A percentile compares a stretch with the other conserved stretches of the same genome.
phyloP scores from a whole-genome alignment of 2,329 filamentous ascomycete genomes.

The Blumeria hordei region DNA sequence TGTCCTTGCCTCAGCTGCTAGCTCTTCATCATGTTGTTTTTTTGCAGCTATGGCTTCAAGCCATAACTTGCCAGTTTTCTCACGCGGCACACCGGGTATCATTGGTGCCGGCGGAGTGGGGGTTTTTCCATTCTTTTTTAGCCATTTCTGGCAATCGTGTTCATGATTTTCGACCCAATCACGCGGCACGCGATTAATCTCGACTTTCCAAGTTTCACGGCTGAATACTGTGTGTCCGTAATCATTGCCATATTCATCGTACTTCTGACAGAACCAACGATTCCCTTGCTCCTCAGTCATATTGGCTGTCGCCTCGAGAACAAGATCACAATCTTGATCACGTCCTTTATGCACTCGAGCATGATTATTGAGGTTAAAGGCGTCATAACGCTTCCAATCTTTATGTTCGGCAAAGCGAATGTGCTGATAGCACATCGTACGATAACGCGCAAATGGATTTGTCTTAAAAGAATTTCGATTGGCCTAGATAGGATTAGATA shows the following conservation, averaged over 20 bases:
- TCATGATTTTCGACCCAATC: background rate
- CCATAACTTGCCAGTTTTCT: background rate
- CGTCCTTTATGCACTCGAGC: background rate
- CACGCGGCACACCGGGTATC: background rate
- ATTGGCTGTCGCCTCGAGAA: background rate
- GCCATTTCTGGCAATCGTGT: background rate
- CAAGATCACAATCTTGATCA: background rate
- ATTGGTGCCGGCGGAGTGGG: background rate
- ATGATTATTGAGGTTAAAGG: background rate
- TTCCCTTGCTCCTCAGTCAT: background rate
- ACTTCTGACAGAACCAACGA: background rate
- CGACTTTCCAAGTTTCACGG: background rate
- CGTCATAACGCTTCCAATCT: background rate
- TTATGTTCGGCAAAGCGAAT: background rate
- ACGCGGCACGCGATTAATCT: background rate
- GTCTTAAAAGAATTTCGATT: background rate
- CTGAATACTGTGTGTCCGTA: background rate
- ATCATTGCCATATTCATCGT: background rate
- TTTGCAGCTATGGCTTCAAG: background rate
- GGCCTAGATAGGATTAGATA: background rate
- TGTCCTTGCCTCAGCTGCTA: background rate
- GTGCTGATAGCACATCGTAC: background rate
- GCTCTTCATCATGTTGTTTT: background rate
- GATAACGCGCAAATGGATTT: background rate
- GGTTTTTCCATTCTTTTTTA: background rate